Evolutionary conservation across 2,329 filamentous ascomycete genomes (phyloP), one percentile per base, ranked within the genome.

Genomic region (Pestalotiopsis sp.): DNA sequence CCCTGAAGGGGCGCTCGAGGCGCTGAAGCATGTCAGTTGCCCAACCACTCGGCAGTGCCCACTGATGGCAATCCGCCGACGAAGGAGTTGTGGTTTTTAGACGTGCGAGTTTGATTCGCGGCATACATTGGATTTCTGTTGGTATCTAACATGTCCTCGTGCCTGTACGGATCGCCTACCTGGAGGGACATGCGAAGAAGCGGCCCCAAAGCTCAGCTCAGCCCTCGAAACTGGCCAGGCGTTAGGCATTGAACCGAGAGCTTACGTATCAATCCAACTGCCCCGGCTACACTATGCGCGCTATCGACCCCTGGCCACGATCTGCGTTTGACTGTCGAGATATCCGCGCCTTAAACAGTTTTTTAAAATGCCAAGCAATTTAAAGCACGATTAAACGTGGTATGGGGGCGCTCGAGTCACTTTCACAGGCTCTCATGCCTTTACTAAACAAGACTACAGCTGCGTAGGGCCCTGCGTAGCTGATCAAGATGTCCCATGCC

Each of bases 311-410:
- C 63, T 66, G 49, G 63, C 45, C 39, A 57, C 23, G 63, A 66
- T 66, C 63, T 66, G 49, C 63, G 49, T 58, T 66, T 66, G 41
- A 58, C 41, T 66, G 41, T 56, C 27, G 31, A 41, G 63, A 39
- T 57, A 57, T 58, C 49, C n/a, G 31, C 31, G 63, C 63, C n/a
- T 56, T 57, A 56, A 66, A 57, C 63, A 57, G 62, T 66, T 58
- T 56, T 66, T 66, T 36, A 49, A 23, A 57, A 56, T 49, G 63
- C 63, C 63, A 66, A 66, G 63, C 63, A 66, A 66, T 66, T 66
- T 66, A 66, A 66, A 66, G 63, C 63, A 57, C 39, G 49, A 66
- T 66, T 57, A 58, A 14, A 41, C 49, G 23, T 25, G 63, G 17
- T 45, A 66, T 66, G 52, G 45, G 63, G 45, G 23, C 27, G 63